Conservation (phyloP, 2,329 filamentous ascomycete genomes). For the Fusarium miscanthi region DNA sequence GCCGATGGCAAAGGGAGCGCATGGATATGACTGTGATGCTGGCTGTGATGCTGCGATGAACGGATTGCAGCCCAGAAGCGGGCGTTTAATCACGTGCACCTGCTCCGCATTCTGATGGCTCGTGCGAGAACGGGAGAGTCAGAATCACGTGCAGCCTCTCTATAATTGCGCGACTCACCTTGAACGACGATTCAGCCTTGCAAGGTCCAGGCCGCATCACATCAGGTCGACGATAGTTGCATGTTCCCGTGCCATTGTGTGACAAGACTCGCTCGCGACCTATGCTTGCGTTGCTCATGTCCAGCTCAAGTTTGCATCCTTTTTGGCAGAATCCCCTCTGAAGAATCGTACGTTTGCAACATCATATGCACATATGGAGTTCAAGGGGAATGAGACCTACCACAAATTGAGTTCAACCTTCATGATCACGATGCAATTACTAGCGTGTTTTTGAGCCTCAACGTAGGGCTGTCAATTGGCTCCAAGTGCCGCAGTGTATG, state of each 20-base stretch:
- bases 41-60: slow-evolving; percentile 40
- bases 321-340: background rate
- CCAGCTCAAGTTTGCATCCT: background rate
- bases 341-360: slow-evolving; percentile 9
- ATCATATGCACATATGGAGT: background rate
- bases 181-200: slow-evolving; percentile 11
- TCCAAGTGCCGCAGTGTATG: background rate
- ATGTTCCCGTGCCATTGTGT: background rate
- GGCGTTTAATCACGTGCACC: slow-evolving; percentile 41
- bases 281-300: no score
- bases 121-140: slow-evolving; percentile 20
- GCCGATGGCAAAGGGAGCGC: slow-evolving; percentile 48
- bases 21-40: slow-evolving; percentile 37
- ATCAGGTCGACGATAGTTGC: background rate
- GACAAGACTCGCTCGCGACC: background rate
- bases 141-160: slow-evolving; percentile 41
- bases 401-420: background rate
- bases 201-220: background rate
- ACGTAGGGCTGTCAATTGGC: background rate
- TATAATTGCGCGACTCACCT: background rate
- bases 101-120: slow-evolving; percentile 43
- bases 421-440: background rate
- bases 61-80: slow-evolving; percentile 34
- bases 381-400: background rate
- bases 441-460: background rate